phyloP scores from a whole-genome alignment of 495 filamentous ascomycete species.

The Neurospora cerealis region DNA sequence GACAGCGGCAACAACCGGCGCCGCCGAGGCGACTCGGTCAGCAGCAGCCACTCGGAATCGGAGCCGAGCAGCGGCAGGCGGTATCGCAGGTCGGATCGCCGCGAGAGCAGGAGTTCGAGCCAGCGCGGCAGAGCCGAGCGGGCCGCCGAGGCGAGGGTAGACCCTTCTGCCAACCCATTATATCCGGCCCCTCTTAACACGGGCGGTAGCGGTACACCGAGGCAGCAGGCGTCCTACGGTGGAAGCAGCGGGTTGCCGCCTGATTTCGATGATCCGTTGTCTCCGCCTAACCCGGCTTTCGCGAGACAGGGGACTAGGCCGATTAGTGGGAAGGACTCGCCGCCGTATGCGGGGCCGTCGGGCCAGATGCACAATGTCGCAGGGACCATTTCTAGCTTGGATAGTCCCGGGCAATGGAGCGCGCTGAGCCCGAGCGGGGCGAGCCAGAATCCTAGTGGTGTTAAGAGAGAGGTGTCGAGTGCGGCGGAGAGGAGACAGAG shows the following conservation, averaged over 20 bases:
- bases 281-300: constrained; percentile 38
- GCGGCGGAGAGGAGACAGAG: constrained; percentile 35
- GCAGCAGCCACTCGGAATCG: constrained; percentile 35
- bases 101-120: constrained; percentile 24
- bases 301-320: constrained; percentile 14
- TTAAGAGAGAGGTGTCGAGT: neutral
- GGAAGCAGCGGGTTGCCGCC: neutral
- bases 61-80: constrained; percentile 32
- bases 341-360: constrained; percentile 42
- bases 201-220: neutral
- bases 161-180: constrained; percentile 5
- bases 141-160: constrained; percentile 29
- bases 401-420: constrained; percentile 19
- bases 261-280: constrained; percentile 20
- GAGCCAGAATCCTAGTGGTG: constrained; percentile 6
- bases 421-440: constrained; percentile 26
- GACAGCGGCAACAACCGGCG: constrained; percentile 16
- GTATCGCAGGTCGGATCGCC: constrained; percentile 25
- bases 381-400: constrained; percentile 33
- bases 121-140: constrained; percentile 26
- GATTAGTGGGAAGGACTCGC: constrained; percentile 34
- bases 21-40: constrained; percentile 34
- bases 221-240: neutral
- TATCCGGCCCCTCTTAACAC: constrained; percentile 1
- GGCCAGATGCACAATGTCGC: constrained; percentile 18